Evolutionary conservation across 2,329 filamentous ascomycete species (phyloP).

Genomic region (Talaromyces sp.): DNA sequence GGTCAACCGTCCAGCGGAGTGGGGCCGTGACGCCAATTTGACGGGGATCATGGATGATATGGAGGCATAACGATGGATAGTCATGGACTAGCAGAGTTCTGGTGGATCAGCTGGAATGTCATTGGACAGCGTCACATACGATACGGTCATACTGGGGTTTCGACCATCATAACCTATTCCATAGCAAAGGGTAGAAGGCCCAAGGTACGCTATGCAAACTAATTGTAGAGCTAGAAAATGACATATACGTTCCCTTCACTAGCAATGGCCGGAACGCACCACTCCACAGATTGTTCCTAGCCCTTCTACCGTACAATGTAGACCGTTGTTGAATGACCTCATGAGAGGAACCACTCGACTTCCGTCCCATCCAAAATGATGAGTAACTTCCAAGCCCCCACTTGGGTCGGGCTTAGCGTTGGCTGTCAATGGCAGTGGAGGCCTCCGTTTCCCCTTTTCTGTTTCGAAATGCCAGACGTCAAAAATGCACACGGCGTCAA

Average conservation of each 20-base stretch:
- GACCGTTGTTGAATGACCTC: not conserved
- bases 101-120: not conserved
- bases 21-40: slow-evolving; percentile 1
- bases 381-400: not conserved
- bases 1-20: not conserved
- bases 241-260: not conserved
- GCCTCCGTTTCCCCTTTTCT: not conserved
- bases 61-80: not conserved
- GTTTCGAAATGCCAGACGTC: not conserved
- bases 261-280: not conserved
- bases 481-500: not conserved
- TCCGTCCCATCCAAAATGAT: not conserved
- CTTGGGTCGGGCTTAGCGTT: not conserved
- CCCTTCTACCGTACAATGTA: not conserved
- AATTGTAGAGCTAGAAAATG: not conserved
- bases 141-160: slow-evolving; percentile 3
- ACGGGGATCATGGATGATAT: not conserved
- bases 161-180: not conserved
- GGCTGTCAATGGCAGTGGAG: not conserved
- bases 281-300: not conserved
- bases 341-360: not conserved
- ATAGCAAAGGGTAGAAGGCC: not conserved
- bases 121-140: not conserved
- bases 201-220: not conserved
- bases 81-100: not conserved